Percentiles rank a stretch among this genome's conserved stretches.
phyloP scores from a whole-genome alignment of 495 filamentous ascomycete species.

The Penicillium arizonense region DNA sequence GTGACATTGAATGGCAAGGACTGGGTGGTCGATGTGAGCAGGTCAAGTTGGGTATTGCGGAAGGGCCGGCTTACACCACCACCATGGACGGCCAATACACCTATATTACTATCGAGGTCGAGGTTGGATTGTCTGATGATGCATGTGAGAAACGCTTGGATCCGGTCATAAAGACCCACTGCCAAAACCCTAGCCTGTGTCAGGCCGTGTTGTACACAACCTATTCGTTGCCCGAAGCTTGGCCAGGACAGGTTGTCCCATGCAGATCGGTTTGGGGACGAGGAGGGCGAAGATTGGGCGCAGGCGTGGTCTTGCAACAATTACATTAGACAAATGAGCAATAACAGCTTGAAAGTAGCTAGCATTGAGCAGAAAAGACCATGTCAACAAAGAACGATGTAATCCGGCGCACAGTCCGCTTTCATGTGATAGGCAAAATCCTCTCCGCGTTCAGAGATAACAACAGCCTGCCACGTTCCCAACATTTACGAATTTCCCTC shows the following conservation, averaged over 20 bases:
- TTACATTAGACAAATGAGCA: neutral
- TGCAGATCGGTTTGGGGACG: conserved; percentile 47
- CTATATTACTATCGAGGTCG: conserved; percentile 36
- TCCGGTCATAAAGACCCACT: conserved; percentile 15
- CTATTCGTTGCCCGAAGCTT: conserved; percentile 21
- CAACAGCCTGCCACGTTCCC: conserved; percentile 15
- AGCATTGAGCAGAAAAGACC: neutral
- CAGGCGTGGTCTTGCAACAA: conserved; percentile 37
- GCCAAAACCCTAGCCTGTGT: conserved; percentile 7
- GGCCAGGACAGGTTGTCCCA: conserved; percentile 43
- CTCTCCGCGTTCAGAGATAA: conserved; percentile 30
- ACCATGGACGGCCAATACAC: conserved; percentile 19
- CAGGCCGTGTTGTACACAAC: conserved; percentile 40
- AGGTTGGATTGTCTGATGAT: conserved; percentile 8
- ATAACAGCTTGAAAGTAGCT: neutral
- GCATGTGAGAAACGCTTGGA: conserved; percentile 22
- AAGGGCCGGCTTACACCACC: conserved; percentile 16
- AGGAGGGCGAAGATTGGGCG: conserved; percentile 34
- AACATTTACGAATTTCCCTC: neutral
- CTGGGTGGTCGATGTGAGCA: conserved; percentile 37
- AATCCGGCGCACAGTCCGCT: conserved; percentile 12
- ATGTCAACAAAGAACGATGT: neutral
- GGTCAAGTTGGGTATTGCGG: conserved; percentile 16
- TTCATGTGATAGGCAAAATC: conserved; percentile 35
- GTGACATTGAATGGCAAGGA: conserved; percentile 73